phyloP scores from a whole-genome alignment of 352 stramenopile genomes.

The Pythium insidiosum region DNA sequence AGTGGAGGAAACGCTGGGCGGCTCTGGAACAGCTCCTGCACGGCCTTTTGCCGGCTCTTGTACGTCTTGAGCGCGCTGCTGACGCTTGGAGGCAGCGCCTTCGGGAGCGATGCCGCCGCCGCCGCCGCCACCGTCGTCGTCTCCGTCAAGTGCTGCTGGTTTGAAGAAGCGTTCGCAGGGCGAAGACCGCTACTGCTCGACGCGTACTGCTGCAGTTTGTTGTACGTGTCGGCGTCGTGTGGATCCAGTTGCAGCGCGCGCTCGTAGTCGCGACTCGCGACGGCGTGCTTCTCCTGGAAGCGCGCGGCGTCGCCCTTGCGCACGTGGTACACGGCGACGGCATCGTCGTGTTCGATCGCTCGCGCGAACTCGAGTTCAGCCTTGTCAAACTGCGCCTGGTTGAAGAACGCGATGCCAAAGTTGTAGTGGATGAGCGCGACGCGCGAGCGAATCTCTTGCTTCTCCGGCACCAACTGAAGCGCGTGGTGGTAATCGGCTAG shows the following conservation, averaged over 20 bases:
- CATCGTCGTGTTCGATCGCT: conserved; percentile 45
- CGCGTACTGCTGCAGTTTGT: conserved; percentile 57
- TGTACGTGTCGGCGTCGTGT: conserved; percentile 46
- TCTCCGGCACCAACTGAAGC: conserved; percentile 45
- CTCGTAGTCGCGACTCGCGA: conserved; percentile 41
- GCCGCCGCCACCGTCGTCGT: too few relatives aligned
- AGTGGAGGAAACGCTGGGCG: conserved; percentile 28
- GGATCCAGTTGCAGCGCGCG: conserved; percentile 42
- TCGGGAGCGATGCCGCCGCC: too few relatives aligned
- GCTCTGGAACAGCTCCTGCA: conserved; percentile 50
- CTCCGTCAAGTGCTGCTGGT: too few relatives aligned
- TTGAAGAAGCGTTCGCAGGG: too few relatives aligned
- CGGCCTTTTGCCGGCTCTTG: conserved; percentile 40
- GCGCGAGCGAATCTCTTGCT: conserved; percentile 39
- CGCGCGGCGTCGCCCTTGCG: conserved; percentile 65
- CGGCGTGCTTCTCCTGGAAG: conserved; percentile 63
- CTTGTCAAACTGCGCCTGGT: conserved; percentile 58
- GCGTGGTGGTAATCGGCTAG: conserved; percentile 74
- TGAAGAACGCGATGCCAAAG: conserved; percentile 77
- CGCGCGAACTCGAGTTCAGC: conserved; percentile 65
- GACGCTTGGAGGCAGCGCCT: too few relatives aligned
- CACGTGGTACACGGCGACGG: conserved; percentile 51
- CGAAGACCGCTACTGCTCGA: too few relatives aligned
- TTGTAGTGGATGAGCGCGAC: conserved; percentile 76
- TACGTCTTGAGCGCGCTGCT: conserved; percentile 33